Percentiles rank a stretch among this genome's conserved stretches.
Evolutionary conservation across 2,329 filamentous ascomycete genomes (phyloP).

Genomic region (Cladorrhinum sp.): DNA sequence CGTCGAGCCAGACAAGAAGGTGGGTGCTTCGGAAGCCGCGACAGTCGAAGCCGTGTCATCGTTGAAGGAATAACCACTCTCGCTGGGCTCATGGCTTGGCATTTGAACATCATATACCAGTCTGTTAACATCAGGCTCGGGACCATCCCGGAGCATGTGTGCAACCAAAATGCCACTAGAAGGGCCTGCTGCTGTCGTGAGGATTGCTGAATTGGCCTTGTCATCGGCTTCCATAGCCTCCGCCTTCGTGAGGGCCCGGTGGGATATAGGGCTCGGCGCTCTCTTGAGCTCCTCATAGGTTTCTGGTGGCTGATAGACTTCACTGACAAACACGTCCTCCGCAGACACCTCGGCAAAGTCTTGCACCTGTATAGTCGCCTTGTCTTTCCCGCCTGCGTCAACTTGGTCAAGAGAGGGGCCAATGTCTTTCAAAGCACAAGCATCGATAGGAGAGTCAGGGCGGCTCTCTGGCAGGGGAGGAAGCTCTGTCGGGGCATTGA

Average conservation of each 20-base stretch:
- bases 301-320: constrained; percentile 4
- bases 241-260: constrained; percentile 6
- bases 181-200: constrained; percentile 12
- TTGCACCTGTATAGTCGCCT: constrained; percentile 9
- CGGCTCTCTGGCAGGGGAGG: constrained; percentile 4
- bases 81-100: constrained; percentile 9
- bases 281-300: constrained; percentile 22
- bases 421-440: background rate
- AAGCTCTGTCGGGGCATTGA: background rate
- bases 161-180: constrained; percentile 20
- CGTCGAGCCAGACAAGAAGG: constrained; percentile 24
- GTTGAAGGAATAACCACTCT: constrained; percentile 23
- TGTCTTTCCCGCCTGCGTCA: constrained; percentile 5
- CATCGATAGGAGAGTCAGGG: background rate
- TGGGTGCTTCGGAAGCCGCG: constrained; percentile 24
- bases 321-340: background rate
- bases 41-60: constrained; percentile 25
- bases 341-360: constrained; percentile 9
- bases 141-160: constrained; percentile 18
- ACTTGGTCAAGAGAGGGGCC: background rate
- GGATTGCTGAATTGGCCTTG: constrained; percentile 4
- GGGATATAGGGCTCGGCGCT: constrained; percentile 7
- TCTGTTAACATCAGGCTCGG: constrained; percentile 8
- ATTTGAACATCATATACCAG: constrained; percentile 8
- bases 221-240: constrained; percentile 13